Evolutionary conservation across 2,329 filamentous ascomycete species (phyloP), one percentile per base, ranked within the genome.

Genomic region (Xylariaceae sp.): DNA sequence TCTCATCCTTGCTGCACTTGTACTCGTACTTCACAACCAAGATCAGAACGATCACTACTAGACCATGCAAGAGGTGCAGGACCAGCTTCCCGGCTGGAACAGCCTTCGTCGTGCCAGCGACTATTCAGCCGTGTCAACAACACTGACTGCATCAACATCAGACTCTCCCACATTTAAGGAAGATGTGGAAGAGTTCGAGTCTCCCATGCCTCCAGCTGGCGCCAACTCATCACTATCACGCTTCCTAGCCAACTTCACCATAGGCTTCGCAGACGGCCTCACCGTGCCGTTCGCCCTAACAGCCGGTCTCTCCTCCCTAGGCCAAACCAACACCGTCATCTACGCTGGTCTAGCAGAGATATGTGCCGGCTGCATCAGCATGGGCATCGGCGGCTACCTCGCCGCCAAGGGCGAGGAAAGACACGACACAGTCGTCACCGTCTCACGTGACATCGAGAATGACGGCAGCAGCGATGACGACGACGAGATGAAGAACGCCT

Each of bases 261-360:
- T 92, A 66, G 89, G 89, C 56, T 85, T 92, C 66, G 87, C 88
- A 0, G 89, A 92, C 69, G 89, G 89, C 13, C 79, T 92, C 66
- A 92, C 89, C 0, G 89, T 92, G 0, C 89, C 89, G 0, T 92
- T 92, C 66, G 89, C 89, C 13, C 77, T 92, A 44, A 91, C 88
- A 0, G 89, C 89, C 0, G 89, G 89, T 11, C 78, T 92, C 1
- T 86, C 84, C 1, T 81, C 80, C 54, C 76, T 88, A 51, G 85
- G 85, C n/a, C 79, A 83, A 70, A 85, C 84, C 37, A 81, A 79
- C 53, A 81, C 88, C 3, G 86, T 88, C 64, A 83, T 93, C 60
- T 84, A 88, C 64, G 88, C 86, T 55, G 88, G 88, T 5, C 77
- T 90, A 35, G 88, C 88, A 3, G 88, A 92, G 76, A 80, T 92